A percentile compares a stretch with the other conserved stretches of the same genome.
Conservation (phyloP, 129 eudicot species). For the Pulicaria dysenterica region DNA sequence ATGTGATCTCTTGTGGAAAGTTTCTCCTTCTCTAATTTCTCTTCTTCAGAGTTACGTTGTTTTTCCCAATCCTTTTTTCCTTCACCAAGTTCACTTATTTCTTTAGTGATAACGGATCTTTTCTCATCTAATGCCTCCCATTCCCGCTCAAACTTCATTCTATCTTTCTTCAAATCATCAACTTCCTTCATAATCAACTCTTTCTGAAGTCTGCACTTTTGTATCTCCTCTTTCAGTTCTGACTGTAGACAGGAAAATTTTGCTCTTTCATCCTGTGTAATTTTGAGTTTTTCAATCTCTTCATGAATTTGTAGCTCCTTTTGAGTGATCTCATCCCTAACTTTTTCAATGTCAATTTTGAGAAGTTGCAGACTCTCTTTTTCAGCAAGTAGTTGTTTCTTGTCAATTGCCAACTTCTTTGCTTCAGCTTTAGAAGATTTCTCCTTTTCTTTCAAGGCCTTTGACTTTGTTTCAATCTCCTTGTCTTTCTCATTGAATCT, state of each 20-base stretch:
- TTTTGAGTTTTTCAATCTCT: conserved; percentile 54
- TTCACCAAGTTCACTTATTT: conserved; percentile 45
- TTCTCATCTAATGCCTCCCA: conserved; percentile 93
- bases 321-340: conserved; percentile 45
- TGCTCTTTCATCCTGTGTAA: conserved; percentile 53
- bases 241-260: conserved; percentile 49
- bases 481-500: conserved; percentile 72
- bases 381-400: conserved; percentile 50
- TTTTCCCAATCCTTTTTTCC: conserved; percentile 58
- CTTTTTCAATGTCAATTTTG: conserved; percentile 44
- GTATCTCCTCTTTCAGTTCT: conserved; percentile 68
- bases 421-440: conserved; percentile 47
- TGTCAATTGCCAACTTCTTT: conserved; percentile 52
- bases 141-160: conserved; percentile 70
- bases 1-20: conserved; percentile 43
- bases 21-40: conserved; percentile 60
- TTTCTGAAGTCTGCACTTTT: conserved; percentile 49
- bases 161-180: conserved; percentile 70
- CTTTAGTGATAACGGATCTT: conserved; percentile 44
- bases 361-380: conserved; percentile 48
- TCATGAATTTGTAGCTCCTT: conserved; percentile 51
- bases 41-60: conserved; percentile 44
- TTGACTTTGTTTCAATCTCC: conserved; percentile 53
- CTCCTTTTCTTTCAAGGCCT: conserved; percentile 66
- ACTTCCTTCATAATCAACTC: conserved; percentile 60